Conservation (phyloP, 140 eudicot genomes). For the Ambrosia hybrid region DNA sequence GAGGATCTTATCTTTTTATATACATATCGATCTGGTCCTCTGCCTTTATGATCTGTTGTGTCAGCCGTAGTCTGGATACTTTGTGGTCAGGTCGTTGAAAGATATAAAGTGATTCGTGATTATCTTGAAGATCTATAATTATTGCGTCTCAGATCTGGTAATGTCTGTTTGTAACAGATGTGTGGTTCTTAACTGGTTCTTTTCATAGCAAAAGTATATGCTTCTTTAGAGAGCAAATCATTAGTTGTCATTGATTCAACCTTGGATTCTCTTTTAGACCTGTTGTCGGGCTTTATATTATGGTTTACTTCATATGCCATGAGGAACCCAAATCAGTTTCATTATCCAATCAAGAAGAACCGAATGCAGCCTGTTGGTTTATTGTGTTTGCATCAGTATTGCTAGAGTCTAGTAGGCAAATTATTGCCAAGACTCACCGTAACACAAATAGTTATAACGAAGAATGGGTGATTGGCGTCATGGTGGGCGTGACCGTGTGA, state of each 20-base stretch:
- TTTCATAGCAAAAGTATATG: conserved; percentile 76
- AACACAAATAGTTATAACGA: conserved; percentile 55
- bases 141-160: too few relatives aligned
- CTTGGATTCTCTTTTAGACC: conserved; percentile 78
- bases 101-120: too few relatives aligned
- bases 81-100: too few relatives aligned
- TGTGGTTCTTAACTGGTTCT: too few relatives aligned
- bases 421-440: conserved; percentile 50
- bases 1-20: too few relatives aligned
- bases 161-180: too few relatives aligned
- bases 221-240: conserved; percentile 77
- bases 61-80: too few relatives aligned
- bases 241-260: conserved; percentile 91
- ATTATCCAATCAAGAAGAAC: conserved; percentile 84
- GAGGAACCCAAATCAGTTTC: conserved; percentile 82
- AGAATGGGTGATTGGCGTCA: conserved; percentile 87
- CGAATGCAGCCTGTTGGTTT: conserved; percentile 95
- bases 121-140: too few relatives aligned
- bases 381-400: conserved; percentile 89
- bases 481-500: conserved; percentile 67
- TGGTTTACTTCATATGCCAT: conserved; percentile 90
- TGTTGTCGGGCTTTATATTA: conserved; percentile 79
- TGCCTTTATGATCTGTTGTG: too few relatives aligned
- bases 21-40: too few relatives aligned
- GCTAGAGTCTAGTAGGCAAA: conserved; percentile 72